Base-by-base conservation (phyloP, 2,329 filamentous ascomycete genomes). In the Claviceps pazoutovae region DNA sequence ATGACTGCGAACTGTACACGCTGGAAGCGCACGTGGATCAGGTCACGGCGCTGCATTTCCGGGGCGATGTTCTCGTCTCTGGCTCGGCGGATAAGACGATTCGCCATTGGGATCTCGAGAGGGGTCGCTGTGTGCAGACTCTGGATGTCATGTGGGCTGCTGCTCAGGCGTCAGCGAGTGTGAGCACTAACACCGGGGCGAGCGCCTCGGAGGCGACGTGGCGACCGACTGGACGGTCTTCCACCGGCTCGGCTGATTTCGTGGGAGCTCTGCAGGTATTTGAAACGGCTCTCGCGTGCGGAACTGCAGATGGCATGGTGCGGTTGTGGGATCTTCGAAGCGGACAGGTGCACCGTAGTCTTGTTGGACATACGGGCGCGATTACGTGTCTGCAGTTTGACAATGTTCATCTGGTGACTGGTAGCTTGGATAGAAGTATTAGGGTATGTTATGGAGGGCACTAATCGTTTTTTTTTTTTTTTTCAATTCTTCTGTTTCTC, bases 121-220 rank as follows among this genome's bases (percentile, higher is more conserved):
- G 90, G 66, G 93, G 93, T n/a, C 85, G 93, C 48, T 97, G 93
- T 66, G 87, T 98, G 51, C 93, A 98, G 69, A 98, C 93, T 2
- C 74, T 98, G 48, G 93, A 98, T 68, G 91, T 98, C 6, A 86
- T 98, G 66, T 98, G 93, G 93, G 93, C 93, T 9, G 90, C 93
- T 4, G 90, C 93, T 2, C 90, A 96, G 70, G 88, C 88, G 13
- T 86, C 83, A 9, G 80, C 83, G 41, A 83, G 79, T 5, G 75
- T 87, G 51, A 76, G 76, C 49, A 75, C 78, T 34, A 9, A 9
- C 30, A 9, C 30, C 9, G 30, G 30, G 9, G 75, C 87, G 51
- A 76, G 76, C 49, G 75, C 78, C 2, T 75, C 74, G 46, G 79
- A 82, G 51, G 72, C 72, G 48, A 69, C 71, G 54, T 97, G 90